Evolutionary conservation across 176 grass and related monocot genomes (phyloP).

Genomic region (Aegilops umbellulata): DNA sequence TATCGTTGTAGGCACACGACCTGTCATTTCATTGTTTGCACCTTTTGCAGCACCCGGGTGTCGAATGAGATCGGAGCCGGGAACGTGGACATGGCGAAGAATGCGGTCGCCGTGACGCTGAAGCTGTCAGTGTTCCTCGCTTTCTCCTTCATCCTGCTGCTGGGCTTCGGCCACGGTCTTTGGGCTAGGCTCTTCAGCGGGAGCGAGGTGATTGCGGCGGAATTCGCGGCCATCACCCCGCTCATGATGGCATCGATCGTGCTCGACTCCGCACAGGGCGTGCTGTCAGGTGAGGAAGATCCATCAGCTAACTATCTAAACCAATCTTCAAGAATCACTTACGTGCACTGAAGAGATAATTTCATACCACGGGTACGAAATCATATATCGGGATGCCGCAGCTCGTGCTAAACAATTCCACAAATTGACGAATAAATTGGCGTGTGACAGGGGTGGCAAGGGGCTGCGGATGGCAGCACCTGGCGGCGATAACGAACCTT

Average conservation of each 20-base stretch:
- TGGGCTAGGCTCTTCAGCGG: conserved; percentile 81
- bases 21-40: background rate
- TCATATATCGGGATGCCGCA: background rate
- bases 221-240: conserved; percentile 65
- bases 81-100: conserved; percentile 60
- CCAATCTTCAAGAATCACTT: background rate
- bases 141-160: conserved; percentile 41
- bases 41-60: conserved; percentile 64
- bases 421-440: background rate
- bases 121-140: conserved; percentile 82
- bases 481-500: conserved; percentile 75
- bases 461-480: conserved; percentile 95
- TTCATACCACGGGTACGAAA: background rate
- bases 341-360: background rate
- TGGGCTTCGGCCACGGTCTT: conserved; percentile 52
- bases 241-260: conserved; percentile 64
- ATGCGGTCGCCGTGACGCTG: conserved; percentile 68
- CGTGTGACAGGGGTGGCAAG: conserved; percentile 57
- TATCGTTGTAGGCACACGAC: too few species aligned
- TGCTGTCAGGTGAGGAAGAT: conserved; percentile 53
- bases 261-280: conserved; percentile 78
- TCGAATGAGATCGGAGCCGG: conserved; percentile 85
- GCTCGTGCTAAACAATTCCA: background rate
- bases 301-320: background rate
- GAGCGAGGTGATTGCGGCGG: conserved; percentile 46